Conservation (phyloP, 2,329 filamentous ascomycete species). For the Cordyceps pruinosa region DNA sequence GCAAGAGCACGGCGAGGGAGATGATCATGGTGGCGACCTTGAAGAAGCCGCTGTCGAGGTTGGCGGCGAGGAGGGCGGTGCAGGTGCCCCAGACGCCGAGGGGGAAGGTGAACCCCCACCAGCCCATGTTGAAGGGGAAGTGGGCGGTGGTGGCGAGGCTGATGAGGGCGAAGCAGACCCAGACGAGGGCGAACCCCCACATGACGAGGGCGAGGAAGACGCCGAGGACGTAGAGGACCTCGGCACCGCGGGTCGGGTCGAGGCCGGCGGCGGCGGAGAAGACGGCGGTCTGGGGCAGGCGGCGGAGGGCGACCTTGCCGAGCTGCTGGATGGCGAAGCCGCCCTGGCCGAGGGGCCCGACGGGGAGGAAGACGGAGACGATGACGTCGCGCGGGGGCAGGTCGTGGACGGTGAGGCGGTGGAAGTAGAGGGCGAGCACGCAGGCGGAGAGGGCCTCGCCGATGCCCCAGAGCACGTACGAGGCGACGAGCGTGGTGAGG, state of each 20-base stretch:
- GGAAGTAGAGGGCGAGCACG: slow-evolving; percentile 62
- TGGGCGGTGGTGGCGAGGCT: slow-evolving; percentile 32
- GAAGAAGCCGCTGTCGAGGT: slow-evolving; percentile 38
- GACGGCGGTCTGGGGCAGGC: slow-evolving; percentile 32
- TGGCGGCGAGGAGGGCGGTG: slow-evolving; percentile 31
- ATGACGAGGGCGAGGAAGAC: slow-evolving; percentile 37
- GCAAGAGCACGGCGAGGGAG: slow-evolving; percentile 32
- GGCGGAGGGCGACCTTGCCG: slow-evolving; percentile 38
- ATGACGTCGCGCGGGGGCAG: slow-evolving; percentile 61
- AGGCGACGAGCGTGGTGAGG: slow-evolving; percentile 54
- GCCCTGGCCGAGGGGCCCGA: slow-evolving; percentile 61
- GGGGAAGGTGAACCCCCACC: slow-evolving; percentile 43
- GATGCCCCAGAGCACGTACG: slow-evolving; percentile 63
- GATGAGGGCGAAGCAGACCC: slow-evolving; percentile 37
- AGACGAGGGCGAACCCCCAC: slow-evolving; percentile 39
- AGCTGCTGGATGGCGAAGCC: slow-evolving; percentile 51
- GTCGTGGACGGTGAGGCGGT: slow-evolving; percentile 59
- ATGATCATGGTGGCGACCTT: slow-evolving; percentile 34
- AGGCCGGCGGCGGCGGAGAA: slow-evolving; percentile 39
- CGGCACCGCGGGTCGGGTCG: slow-evolving; percentile 24
- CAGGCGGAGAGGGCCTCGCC: slow-evolving; percentile 52
- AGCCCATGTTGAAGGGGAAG: slow-evolving; percentile 41
- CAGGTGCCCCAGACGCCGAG: slow-evolving; percentile 39
- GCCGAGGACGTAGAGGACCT: slow-evolving; percentile 52
- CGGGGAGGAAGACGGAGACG: slow-evolving; percentile 59